Evolutionary conservation across 116 monocot genomes (phyloP), one percentile per base, ranked within the genome.

Genomic region (Thalassia testudinum): DNA sequence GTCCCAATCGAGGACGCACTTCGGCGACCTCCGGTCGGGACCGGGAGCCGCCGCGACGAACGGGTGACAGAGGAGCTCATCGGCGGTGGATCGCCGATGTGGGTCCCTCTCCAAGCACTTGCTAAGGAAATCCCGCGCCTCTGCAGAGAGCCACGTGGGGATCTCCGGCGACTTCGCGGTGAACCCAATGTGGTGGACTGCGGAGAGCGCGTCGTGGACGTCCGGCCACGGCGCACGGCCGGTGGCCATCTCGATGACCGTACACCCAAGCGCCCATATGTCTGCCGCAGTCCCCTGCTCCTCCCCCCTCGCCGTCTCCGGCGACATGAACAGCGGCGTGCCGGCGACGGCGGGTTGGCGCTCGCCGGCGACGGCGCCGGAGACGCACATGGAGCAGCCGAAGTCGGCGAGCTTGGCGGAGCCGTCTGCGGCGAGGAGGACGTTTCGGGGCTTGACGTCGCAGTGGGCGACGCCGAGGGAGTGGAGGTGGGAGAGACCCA

Each of bases 261-360:
- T 75, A 73, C 90, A 91, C 0, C 90, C 90, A 7, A 81, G 50
- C 0, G 85, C 75, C 88, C 88, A 88, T 0, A 88, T 23, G 38
- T 88, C 85, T 1, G 74, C 74, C 13, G 52, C 49, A 11, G 58
- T 26, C 19, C 84, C 81, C 62, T 90, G 81, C 67, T 68, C 49
- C 69, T 77, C 68, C n/a, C 61, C 68, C 12, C 68, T 53, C 7
- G 54, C 53, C 30, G 10, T 10, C 30, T 34, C 30, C 10, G 10
- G 30, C 10, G 30, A 34, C 30, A 34, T 34, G 30, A 34, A 34
- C 3, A 34, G 10, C 10, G 10, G 30, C 10, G 72, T 38, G 66
- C 85, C 52, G 47, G 6, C 30, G 10, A 34, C 10, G 30, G 30
- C 6, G 3, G 3, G 30, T 3, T 10, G 10, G 10, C 6, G n/a